phyloP scores from a whole-genome alignment of 2,329 filamentous ascomycete genomes.

The Hirsutella rhossiliensis region DNA sequence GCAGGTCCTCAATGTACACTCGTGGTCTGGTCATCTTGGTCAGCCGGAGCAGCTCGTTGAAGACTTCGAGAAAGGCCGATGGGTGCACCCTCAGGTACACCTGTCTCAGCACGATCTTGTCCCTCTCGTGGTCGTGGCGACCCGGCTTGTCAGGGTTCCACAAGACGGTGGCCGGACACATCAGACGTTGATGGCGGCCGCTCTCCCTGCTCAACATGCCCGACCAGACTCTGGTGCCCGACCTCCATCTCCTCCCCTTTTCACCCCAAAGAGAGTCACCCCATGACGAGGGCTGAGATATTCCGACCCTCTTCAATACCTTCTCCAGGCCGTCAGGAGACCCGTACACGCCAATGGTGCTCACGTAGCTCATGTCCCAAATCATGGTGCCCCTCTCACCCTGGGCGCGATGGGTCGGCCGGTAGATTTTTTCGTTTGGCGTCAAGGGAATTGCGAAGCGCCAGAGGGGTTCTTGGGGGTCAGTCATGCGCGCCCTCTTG shows the following conservation, averaged over 20 bases:
- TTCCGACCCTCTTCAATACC: slow-evolving; percentile 53
- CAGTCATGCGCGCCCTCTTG: slow-evolving; percentile 82
- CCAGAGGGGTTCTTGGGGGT: slow-evolving; percentile 71
- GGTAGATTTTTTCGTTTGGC: slow-evolving; percentile 80
- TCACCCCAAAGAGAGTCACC: slow-evolving; percentile 33
- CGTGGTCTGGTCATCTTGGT: slow-evolving; percentile 48
- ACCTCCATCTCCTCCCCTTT: slow-evolving; percentile 59
- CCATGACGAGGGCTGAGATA: slow-evolving; percentile 50
- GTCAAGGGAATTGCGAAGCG: slow-evolving; percentile 76
- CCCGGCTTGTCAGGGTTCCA: slow-evolving; percentile 48
- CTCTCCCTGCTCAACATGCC: slow-evolving; percentile 40
- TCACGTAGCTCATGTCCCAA: slow-evolving; percentile 94
- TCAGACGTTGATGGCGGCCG: slow-evolving; percentile 38
- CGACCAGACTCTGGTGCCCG: slow-evolving; percentile 35
- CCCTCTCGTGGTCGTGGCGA: slow-evolving; percentile 6
- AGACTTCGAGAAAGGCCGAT: slow-evolving; percentile 60
- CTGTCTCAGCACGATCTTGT: slow-evolving; percentile 20
- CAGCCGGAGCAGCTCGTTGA: slow-evolving; percentile 47
- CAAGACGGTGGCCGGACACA: slow-evolving; percentile 62
- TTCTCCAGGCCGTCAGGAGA: slow-evolving; percentile 48
- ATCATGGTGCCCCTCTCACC: slow-evolving; percentile 65
- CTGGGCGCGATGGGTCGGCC: slow-evolving; percentile 72
- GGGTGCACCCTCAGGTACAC: slow-evolving; percentile 72
- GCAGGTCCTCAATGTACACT: slow-evolving; percentile 54
- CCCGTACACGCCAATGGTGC: slow-evolving; percentile 71